phyloP scores from a whole-genome alignment of 192 early-diverging fungal genomes.

The Coemansia sp. region DNA sequence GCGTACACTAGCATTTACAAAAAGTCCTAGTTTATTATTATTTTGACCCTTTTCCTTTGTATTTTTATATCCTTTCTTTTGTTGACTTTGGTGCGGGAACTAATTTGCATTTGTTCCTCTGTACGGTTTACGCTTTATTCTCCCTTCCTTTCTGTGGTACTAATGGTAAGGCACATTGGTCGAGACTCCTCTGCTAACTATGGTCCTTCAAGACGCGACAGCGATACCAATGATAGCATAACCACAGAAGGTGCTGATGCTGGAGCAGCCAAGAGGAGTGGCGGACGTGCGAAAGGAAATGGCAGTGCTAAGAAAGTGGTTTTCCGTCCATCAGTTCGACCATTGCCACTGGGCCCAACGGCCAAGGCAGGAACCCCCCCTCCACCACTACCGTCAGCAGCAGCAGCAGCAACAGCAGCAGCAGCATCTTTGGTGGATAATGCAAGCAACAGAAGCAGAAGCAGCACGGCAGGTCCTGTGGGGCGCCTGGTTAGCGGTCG shows the following conservation, averaged over 20 bases:
- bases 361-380: background rate
- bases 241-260: constrained; percentile 4
- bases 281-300: constrained; percentile 13
- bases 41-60: background rate
- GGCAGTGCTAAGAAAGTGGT: constrained; percentile 24
- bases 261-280: background rate
- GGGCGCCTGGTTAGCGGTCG: constrained; percentile 10
- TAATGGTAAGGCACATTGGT: constrained; percentile 13
- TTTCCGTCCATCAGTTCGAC: constrained; percentile 41
- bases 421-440: background rate
- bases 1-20: background rate
- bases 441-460: constrained; percentile 1
- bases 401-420: background rate
- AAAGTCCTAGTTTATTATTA: background rate
- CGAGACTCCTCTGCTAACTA: constrained; percentile 7
- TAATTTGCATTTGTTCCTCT: background rate
- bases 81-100: background rate
- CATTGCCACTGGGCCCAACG: constrained; percentile 17
- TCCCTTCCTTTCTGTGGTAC: background rate
- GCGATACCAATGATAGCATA: constrained; percentile 1
- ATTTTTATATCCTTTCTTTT: constrained; percentile 1
- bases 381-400: background rate
- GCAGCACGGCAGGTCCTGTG: background rate
- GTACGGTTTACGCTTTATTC: too few relatives aligned
- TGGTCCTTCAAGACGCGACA: constrained; percentile 4